Evolutionary conservation across 164 flowering plant species (phyloP).

Genomic region (Aristolochia californica): DNA sequence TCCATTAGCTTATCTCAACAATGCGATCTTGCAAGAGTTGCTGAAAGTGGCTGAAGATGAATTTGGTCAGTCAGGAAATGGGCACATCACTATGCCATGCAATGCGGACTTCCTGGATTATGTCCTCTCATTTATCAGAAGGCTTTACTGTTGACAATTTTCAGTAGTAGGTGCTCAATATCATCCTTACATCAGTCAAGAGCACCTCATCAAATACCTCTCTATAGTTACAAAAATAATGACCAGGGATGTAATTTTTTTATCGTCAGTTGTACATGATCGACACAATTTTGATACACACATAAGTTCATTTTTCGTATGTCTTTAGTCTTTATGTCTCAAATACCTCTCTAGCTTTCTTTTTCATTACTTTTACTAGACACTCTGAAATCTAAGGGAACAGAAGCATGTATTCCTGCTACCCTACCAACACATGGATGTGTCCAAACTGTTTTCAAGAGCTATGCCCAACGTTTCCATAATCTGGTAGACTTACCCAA

Average conservation of each 20-base stretch:
- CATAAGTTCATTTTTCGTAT: too few species aligned
- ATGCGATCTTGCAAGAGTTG: conserved; percentile 8
- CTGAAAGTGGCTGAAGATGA: conserved; percentile 9
- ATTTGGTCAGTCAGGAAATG: conserved; percentile 6
- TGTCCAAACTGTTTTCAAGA: too few species aligned
- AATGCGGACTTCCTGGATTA: conserved; percentile 6
- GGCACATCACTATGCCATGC: conserved; percentile 9
- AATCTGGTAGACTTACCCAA: too few species aligned
- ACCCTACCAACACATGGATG: too few species aligned
- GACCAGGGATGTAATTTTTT: too few species aligned
- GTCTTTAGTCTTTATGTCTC: too few species aligned
- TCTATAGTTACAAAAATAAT: background rate
- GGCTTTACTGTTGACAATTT: background rate
- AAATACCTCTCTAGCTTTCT: too few species aligned
- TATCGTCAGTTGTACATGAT: background rate
- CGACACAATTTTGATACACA: background rate
- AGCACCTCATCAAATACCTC: background rate
- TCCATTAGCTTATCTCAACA: conserved; percentile 3
- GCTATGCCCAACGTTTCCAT: too few species aligned
- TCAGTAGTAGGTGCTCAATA: background rate
- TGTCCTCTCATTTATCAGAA: conserved; percentile 2
- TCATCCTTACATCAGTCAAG: background rate
- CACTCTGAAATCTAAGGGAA: too few species aligned
- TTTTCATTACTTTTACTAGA: too few species aligned
- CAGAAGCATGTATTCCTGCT: too few species aligned